Evolutionary conservation across 192 early-diverging fungal species (phyloP).

Genomic region (Phycomyces nitens): DNA sequence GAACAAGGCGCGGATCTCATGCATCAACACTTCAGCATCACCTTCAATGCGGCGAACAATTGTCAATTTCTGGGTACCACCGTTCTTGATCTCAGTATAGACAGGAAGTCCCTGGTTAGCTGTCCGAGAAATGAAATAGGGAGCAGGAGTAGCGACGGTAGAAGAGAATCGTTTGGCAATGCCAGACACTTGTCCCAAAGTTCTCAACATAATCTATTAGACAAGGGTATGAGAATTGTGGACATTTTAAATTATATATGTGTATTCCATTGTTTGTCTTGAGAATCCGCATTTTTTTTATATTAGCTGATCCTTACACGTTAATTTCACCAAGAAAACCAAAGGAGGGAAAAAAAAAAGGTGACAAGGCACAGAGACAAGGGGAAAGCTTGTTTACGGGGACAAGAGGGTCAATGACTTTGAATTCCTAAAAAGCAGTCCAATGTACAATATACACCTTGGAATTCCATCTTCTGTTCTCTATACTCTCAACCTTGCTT

Average conservation of each 20-base stretch:
- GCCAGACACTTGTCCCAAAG: slow-evolving; percentile 6
- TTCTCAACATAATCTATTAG: slow-evolving; percentile 20
- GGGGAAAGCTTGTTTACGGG: too few species aligned
- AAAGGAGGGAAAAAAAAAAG: background rate
- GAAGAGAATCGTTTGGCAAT: slow-evolving; percentile 25
- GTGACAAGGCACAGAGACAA: too few species aligned
- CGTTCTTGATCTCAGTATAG: slow-evolving; percentile 67
- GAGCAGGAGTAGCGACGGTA: slow-evolving; percentile 13
- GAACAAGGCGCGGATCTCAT: slow-evolving; percentile 29
- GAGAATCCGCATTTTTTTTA: background rate
- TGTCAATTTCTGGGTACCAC: slow-evolving; percentile 58
- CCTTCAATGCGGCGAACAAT: slow-evolving; percentile 71
- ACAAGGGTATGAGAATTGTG: background rate
- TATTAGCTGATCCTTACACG: background rate
- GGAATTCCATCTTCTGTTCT: too few species aligned
- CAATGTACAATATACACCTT: too few species aligned
- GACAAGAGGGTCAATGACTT: too few species aligned
- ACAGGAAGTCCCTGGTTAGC: slow-evolving; percentile 61
- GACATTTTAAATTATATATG: background rate
- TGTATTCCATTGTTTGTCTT: too few species aligned
- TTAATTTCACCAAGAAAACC: background rate
- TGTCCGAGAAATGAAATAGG: slow-evolving; percentile 67
- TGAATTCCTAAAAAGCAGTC: too few species aligned
- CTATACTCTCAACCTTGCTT: too few species aligned
- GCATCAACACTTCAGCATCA: slow-evolving; percentile 46